Base-by-base conservation (phyloP, 169 alveolate species). In the Plasmodium malariae region DNA sequence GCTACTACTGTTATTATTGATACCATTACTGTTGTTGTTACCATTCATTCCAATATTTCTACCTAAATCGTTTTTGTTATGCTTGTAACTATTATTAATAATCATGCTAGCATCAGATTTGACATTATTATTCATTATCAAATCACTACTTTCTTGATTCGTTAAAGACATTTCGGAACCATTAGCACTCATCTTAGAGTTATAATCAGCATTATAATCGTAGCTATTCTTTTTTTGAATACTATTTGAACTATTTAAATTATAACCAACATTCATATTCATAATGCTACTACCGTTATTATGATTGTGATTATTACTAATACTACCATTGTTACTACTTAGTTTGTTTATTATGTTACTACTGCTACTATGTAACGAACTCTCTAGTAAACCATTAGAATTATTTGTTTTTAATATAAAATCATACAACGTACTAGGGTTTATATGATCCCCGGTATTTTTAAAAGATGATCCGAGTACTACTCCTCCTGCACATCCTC, bases 371-470 rank as follows among this genome's bases (percentile, higher is more conserved):
- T 63, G 78, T 21, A 55, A 36, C 21, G 89, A 78, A 78, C 9
- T 78, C 14, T 78, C 89, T 32, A 62, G n/a, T 17, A 26, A 28
- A 62, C 37, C 55, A 34, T 21, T 63, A 7, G 89, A 45, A 62
- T 11, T 78, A 62, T 78, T 78, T 9, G 89, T 78, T 26, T 51
- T 78, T 57, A 78, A 43, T 28, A 78, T 78, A 78, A 78, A 78
- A 49, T 78, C 89, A 37, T 78, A 78, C 40, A 78, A 63, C 5
- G 89, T 32, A 36, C 69, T 78, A 11, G 89, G 76, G 24, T 49
- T 55, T 40, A 78, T 78, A 63, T 78, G 76, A 34, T 78, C 76
- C 2, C 21, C 14, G 11, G 63, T 14, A 19, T 17, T 43, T 28
- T 68, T 68, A 68, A 43, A 68, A 3, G 72, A 28, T 17, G 19